Evolutionary conservation across 2,329 filamentous ascomycete species (phyloP), one percentile per base, ranked within the genome.

Genomic region (Byssothecium circinans): DNA sequence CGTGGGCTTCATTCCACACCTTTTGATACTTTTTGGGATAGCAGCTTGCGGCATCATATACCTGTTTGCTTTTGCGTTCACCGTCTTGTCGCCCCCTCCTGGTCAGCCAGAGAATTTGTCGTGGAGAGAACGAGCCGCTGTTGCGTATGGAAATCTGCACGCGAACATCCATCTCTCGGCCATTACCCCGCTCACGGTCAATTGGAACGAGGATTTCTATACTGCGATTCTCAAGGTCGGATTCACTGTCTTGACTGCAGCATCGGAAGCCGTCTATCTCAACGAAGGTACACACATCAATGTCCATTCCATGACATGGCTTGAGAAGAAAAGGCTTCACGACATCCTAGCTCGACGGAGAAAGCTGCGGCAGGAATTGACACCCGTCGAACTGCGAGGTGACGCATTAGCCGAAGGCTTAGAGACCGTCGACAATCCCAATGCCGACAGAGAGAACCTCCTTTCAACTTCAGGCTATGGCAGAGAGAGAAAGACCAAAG

Each of bases 131-230:
- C 81, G 90, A 38, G 75, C 95, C 20, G 66, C 73, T 1, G 78
- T 82, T 41, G 91, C 92, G 0, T 90, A 95, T 63, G 82, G 82
- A 40, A 97, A 97, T 58, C 87, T 97, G 79, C 91, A 96, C 71
- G 91, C 91, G 2, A 94, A 94, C 49, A 83, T 92, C 2, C 91
- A 94, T 11, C 79, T 96, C 18, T 87, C 88, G 1, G 86, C 73
- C 8, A 72, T 71, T 7, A 74, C 75, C 1, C 71, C 87, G 32
- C 83, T 96, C 30, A 83, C 86, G 11, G 82, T 97, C 45, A 89
- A 86, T 35, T 85, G 88, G 76, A 85, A 90, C 45, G 95, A 97
- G 78, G 94, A 99, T 67, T 96, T 97, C 65, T 99, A 97, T 68
- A 95, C 91, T 0, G 88, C 90, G 0, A 77, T 97, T 4, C 78